These are phyloP conservation scores for Pseudopediastrum boryanum DNA, from an alignment of 139 green algal genomes.

Conservation along the genomic window DNA sequence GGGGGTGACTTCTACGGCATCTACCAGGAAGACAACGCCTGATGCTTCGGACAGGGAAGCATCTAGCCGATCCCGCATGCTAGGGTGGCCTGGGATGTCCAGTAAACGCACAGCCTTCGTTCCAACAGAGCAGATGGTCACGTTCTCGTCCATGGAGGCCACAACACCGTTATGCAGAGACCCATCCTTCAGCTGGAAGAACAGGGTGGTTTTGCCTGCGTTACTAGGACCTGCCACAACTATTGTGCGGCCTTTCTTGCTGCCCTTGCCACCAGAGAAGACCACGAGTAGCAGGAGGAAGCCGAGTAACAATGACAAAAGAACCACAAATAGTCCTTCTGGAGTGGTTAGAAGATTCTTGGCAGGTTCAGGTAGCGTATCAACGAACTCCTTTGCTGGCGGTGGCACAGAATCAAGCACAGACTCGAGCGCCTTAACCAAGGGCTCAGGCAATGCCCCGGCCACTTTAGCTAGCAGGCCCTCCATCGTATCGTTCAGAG, in stretches of 20 bases:
- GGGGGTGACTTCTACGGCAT: conserved; percentile 83
- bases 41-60: conserved; percentile 53
- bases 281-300: conserved; percentile 7
- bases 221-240: conserved; percentile 73
- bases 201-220: conserved; percentile 83
- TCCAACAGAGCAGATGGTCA: not conserved
- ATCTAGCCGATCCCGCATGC: conserved; percentile 68
- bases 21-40: conserved; percentile 86
- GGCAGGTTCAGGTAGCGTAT: too few species aligned
- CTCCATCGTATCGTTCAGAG: too few species aligned
- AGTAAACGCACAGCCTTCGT: conserved; percentile 61
- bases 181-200: conserved; percentile 69
- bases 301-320: conserved; percentile 7
- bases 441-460: too few species aligned
- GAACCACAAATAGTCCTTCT: conserved; percentile 20
- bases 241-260: conserved; percentile 44
- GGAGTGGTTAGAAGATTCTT: too few species aligned
- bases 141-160: conserved; percentile 36
- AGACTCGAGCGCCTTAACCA: too few species aligned
- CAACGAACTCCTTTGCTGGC: too few species aligned
- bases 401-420: too few species aligned
- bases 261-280: not conserved
- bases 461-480: too few species aligned
- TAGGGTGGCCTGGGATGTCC: conserved; percentile 87
- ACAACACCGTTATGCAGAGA: conserved; percentile 55